Evolutionary conservation across 306 rosid genomes (phyloP), one percentile per base, ranked within the genome.

Genomic region (Casuarina glauca): DNA sequence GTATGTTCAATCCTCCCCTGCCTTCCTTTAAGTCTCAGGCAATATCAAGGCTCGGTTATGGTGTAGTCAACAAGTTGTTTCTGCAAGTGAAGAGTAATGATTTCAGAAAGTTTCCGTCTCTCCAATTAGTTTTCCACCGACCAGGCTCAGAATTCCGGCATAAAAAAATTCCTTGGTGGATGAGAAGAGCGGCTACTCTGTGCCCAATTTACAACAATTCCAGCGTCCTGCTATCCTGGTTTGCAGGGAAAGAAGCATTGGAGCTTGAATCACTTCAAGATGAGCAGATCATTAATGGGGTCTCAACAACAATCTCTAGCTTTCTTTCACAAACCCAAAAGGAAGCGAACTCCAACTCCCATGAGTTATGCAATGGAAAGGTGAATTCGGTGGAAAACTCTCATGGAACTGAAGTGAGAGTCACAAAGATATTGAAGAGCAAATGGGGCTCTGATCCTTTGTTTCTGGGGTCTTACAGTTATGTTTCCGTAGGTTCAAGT

Each of bases 31-130:
- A 95, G 86, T 80, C 85, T 3, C 87, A 88, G 83, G 97, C 97
- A 35, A 95, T 95, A 75, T 87, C 92, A 69, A 87, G 97, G 89
- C 94, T 95, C 51, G 99, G 99, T 43, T 95, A 89, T 85, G 97
- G 99, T n/a, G 91, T 93, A 81, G 99, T 95, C 32, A 93, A 95
- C 87, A 95, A 95, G 91, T 44, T 95, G 74, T 95, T 95, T 83
- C 79, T 93, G 85, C 92, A 88, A 86, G 81, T 93, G 82, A 70
- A 85, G 69, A 53, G 71, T 67, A 74, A 79, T 17, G 80, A 79
- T 35, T 69, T 53, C 69, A 73, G 67, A 43, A 86, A 85, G 70
- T 91, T 91, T 19, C 96, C 97, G 0, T 83, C 67, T 71, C 67
- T 93, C 51, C 91, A 93, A 83, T 86, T 95, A 93, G 96, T 80